phyloP scores from a whole-genome alignment of 805 yeast genomes.

The Candida rishiriensis region DNA sequence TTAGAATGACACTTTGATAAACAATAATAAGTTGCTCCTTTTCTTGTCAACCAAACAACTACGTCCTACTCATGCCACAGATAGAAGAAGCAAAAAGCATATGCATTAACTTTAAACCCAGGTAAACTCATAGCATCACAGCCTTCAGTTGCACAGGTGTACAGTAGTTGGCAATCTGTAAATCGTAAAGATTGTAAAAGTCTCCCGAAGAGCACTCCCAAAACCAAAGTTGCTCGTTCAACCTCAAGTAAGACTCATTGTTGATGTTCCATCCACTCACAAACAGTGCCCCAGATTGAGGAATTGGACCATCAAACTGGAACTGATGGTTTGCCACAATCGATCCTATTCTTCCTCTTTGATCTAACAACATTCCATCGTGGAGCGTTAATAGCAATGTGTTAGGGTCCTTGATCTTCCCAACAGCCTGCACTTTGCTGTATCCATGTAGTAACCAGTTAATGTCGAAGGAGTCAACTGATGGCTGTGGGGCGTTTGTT shows the following conservation, averaged over 20 bases:
- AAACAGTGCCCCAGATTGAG: conserved; percentile 51
- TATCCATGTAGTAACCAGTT: background rate
- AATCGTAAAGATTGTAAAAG: conserved; percentile 53
- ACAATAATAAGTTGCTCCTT: too few species aligned
- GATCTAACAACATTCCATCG: conserved; percentile 39
- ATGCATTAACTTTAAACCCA: too few species aligned
- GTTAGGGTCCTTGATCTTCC: conserved; percentile 18
- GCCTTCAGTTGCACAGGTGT: conserved; percentile 38
- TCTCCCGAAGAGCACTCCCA: conserved; percentile 53
- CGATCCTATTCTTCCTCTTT: conserved; percentile 49
- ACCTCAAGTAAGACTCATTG: conserved; percentile 40
- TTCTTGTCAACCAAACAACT: too few species aligned
- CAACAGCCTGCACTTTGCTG: background rate
- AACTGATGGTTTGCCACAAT: conserved; percentile 59
- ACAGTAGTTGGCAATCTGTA: conserved; percentile 42
- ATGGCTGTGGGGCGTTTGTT: conserved; percentile 27
- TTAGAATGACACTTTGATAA: too few species aligned
- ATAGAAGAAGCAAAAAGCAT: too few species aligned
- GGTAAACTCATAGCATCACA: conserved; percentile 21
- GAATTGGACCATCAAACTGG: conserved; percentile 63
- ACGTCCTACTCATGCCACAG: too few species aligned
- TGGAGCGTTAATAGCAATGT: conserved; percentile 41
- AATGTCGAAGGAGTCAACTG: background rate
- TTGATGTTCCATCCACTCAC: conserved; percentile 49
- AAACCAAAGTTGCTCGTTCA: conserved; percentile 44